Conservation (phyloP, 495 filamentous ascomycete species). For the Aspergillus leporis region DNA sequence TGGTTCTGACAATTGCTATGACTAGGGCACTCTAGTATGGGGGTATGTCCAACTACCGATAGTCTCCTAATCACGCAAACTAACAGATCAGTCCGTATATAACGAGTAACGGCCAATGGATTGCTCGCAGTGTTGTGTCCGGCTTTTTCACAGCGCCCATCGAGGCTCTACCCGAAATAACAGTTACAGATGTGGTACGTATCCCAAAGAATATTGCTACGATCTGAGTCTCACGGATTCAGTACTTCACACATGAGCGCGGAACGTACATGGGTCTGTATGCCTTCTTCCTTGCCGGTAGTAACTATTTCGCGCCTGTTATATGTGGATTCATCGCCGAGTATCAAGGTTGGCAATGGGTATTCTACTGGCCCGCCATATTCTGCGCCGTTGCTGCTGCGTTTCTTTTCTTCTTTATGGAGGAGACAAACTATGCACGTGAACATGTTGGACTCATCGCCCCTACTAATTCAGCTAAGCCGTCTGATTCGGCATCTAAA, state of each 20-base stretch:
- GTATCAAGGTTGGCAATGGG: conserved; percentile 63
- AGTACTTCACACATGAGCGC: conserved; percentile 66
- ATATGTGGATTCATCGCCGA: conserved; percentile 69
- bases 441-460: conserved; percentile 15
- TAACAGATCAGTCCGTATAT: conserved; percentile 34
- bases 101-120: conserved; percentile 59
- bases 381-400: conserved; percentile 55
- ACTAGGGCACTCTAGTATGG: conserved; percentile 37
- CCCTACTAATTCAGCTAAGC: conserved; percentile 9
- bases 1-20: neutral
- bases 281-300: conserved; percentile 60
- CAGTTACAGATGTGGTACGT: conserved; percentile 59
- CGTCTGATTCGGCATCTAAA: conserved; percentile 16
- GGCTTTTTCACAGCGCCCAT: conserved; percentile 69
- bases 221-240: neutral
- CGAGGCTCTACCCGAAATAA: conserved; percentile 62
- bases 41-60: conserved; percentile 30
- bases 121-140: conserved; percentile 58
- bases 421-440: conserved; percentile 66
- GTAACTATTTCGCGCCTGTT: conserved; percentile 65
- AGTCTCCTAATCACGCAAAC: neutral
- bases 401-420: conserved; percentile 68
- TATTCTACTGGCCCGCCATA: conserved; percentile 65
- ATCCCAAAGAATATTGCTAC: neutral
- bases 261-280: conserved; percentile 67